phyloP scores from a whole-genome alignment of 495 filamentous ascomycete genomes.

The Xylaria sp. region DNA sequence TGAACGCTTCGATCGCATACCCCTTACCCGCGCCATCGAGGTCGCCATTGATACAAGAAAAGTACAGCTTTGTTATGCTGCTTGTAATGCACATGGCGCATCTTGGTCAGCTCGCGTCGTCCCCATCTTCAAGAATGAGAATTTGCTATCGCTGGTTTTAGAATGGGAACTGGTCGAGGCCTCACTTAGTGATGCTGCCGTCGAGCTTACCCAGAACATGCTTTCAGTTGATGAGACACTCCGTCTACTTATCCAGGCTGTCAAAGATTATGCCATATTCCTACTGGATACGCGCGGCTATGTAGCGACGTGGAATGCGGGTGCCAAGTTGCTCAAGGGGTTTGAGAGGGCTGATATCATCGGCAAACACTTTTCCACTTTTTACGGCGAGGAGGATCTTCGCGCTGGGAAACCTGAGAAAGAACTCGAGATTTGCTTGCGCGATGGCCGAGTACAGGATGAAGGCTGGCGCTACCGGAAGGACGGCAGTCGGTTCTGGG shows the following conservation, averaged over 20 bases:
- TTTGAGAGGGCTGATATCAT: conserved; percentile 64
- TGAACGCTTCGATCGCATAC: conserved; percentile 47
- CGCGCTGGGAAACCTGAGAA: conserved; percentile 58
- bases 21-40: conserved; percentile 52
- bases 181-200: conserved; percentile 32
- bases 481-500: conserved; percentile 70
- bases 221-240: conserved; percentile 61
- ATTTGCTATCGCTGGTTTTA: conserved; percentile 56
- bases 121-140: conserved; percentile 56
- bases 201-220: conserved; percentile 52
- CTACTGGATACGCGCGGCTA: conserved; percentile 65
- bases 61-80: conserved; percentile 39
- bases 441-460: conserved; percentile 67
- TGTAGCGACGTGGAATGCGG: conserved; percentile 68
- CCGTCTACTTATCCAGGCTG: conserved; percentile 66
- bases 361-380: conserved; percentile 67
- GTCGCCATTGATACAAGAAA: conserved; percentile 51
- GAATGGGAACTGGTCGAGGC: conserved; percentile 51
- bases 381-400: conserved; percentile 65
- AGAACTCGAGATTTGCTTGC: conserved; percentile 64
- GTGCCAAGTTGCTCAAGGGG: conserved; percentile 66
- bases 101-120: conserved; percentile 55
- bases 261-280: conserved; percentile 74
- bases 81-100: conserved; percentile 28
- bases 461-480: conserved; percentile 71